Percentiles rank a stretch among this genome's conserved stretches.
These are phyloP conservation scores for Aureobasidium mangrovei DNA, from an alignment of 2,329 filamentous ascomycete genomes.

Conservation along the genomic window DNA sequence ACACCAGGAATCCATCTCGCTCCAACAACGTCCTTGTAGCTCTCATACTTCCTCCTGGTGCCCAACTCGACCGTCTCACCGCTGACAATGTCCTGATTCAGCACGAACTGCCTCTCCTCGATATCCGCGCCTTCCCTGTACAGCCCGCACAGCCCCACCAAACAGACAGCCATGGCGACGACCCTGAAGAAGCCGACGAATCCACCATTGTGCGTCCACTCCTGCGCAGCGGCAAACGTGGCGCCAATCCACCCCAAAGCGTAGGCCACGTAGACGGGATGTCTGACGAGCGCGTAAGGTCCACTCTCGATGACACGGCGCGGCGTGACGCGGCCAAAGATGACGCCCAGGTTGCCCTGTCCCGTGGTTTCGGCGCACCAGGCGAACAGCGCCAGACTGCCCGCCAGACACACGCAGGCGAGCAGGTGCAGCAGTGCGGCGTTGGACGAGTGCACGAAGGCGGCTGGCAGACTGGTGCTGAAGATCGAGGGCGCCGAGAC, in stretches of 20 bases:
- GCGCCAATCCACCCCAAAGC: conserved; percentile 2
- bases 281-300: conserved; percentile 9
- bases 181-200: conserved; percentile 1
- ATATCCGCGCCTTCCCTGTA: conserved; percentile 8
- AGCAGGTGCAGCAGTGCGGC: neutral
- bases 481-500: conserved; percentile 9
- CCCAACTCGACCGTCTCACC: conserved; percentile 1
- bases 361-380: conserved; percentile 2
- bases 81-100: neutral
- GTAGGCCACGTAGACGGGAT: conserved; percentile 7
- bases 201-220: neutral
- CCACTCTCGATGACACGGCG: conserved; percentile 2
- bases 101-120: conserved; percentile 10
- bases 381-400: neutral
- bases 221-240: neutral
- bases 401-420: neutral
- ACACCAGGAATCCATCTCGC: conserved; percentile 10
- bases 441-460: neutral
- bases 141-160: conserved; percentile 5
- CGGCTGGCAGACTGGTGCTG: neutral
- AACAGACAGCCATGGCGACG: neutral
- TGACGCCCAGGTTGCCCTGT: neutral
- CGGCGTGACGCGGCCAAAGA: conserved; percentile 10
- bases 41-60: conserved; percentile 8
- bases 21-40: conserved; percentile 8